These are phyloP conservation scores for Kazachstania kunashirensis DNA, from an alignment of 805 yeast species.

Conservation along the genomic window DNA sequence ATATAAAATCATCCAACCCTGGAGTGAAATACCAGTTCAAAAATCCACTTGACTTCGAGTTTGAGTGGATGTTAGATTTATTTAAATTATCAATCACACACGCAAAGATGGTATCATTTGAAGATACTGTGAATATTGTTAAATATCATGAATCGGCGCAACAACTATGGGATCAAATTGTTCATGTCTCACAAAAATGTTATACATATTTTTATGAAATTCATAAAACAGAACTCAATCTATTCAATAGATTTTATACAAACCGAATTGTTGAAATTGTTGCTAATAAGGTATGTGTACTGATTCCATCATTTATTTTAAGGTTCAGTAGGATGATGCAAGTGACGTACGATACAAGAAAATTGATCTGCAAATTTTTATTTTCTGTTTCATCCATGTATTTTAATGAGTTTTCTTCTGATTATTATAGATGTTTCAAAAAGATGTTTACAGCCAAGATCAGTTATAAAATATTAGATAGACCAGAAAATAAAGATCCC, in stretches of 20 bases:
- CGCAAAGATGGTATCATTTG: constrained; percentile 19
- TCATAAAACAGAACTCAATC: constrained; percentile 7
- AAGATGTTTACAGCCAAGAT: constrained; percentile 26
- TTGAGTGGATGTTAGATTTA: constrained; percentile 15
- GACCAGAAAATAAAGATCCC: constrained; percentile 17
- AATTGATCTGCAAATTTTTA: constrained; percentile 13
- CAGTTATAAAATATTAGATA: constrained; percentile 18
- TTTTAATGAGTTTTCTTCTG: constrained; percentile 25
- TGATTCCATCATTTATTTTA: constrained; percentile 23
- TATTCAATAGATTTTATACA: constrained; percentile 19
- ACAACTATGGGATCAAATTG: constrained; percentile 16
- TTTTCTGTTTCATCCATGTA: constrained; percentile 20
- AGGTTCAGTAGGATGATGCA: constrained; percentile 14
- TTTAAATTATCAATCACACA: constrained; percentile 17
- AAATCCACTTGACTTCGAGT: constrained; percentile 14
- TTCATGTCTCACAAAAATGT: constrained; percentile 15
- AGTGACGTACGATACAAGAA: constrained; percentile 7
- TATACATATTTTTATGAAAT: constrained; percentile 13
- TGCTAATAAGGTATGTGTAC: constrained; percentile 16
- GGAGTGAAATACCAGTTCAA: neutral
- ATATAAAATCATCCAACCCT: constrained; percentile 3
- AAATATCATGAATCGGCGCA: constrained; percentile 13
- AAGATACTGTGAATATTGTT: constrained; percentile 8
- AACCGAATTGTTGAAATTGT: constrained; percentile 25
- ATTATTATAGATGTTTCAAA: constrained; percentile 24